These are phyloP conservation scores for Cyamopsis tetragonoloba DNA, from an alignment of 306 rosid species.

Conservation along the genomic window DNA sequence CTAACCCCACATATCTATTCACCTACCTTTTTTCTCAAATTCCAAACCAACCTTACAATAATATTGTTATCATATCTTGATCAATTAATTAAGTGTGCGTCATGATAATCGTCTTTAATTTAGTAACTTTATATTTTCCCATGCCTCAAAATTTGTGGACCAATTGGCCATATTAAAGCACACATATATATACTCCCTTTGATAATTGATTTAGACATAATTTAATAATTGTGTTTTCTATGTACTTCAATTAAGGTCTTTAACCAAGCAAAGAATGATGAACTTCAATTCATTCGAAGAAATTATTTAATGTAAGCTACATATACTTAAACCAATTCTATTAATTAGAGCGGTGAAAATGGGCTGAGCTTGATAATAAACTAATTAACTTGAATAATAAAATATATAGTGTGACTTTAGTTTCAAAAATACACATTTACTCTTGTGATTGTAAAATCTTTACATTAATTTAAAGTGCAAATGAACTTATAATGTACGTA, in stretches of 20 bases:
- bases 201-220: slow-evolving; percentile 33
- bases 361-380: no score
- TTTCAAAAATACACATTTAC: no score
- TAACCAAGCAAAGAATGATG: slow-evolving; percentile 40
- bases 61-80: slow-evolving; percentile 51
- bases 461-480: background rate
- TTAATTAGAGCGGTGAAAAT: no score
- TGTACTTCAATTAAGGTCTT: slow-evolving; percentile 40
- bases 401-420: no score
- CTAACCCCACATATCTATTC: slow-evolving; percentile 65
- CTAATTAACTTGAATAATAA: no score
- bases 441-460: no score
- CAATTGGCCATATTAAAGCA: slow-evolving; percentile 29
- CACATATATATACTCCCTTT: slow-evolving; percentile 31
- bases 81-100: slow-evolving; percentile 39
- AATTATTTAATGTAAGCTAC: slow-evolving; percentile 28
- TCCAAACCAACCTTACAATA: slow-evolving; percentile 67
- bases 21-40: slow-evolving; percentile 61
- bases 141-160: slow-evolving; percentile 41
- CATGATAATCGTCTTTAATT: no score
- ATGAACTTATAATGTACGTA: no score
- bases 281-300: slow-evolving; percentile 30
- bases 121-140: slow-evolving; percentile 41
- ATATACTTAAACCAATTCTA: no score
- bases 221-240: slow-evolving; percentile 48